These are phyloP conservation scores for Clarireedia sp. DNA, from an alignment of 2,329 filamentous ascomycete genomes.

Conservation along the genomic window DNA sequence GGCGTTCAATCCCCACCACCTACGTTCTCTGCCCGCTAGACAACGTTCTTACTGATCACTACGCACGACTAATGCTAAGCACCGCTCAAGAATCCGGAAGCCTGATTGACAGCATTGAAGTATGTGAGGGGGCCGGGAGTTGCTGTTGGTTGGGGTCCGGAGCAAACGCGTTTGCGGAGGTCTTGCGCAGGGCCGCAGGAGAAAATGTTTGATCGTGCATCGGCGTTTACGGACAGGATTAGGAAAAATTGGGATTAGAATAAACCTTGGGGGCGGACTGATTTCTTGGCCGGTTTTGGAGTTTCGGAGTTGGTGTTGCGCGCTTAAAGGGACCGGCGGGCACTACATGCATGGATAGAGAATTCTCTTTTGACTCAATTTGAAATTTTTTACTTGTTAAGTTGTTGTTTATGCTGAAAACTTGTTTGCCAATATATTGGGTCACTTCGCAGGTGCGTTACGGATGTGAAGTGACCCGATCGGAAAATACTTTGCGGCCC, in stretches of 20 bases:
- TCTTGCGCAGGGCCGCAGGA: conserved; percentile 5
- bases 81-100: conserved; percentile 17
- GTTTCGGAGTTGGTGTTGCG: too few species aligned
- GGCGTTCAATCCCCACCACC: conserved; percentile 23
- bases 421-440: too few species aligned
- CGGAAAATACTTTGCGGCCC: too few species aligned
- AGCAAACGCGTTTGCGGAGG: not conserved
- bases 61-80: conserved; percentile 19
- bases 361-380: too few species aligned
- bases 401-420: too few species aligned
- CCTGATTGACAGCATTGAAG: conserved; percentile 20
- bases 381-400: too few species aligned
- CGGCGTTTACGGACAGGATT: not conserved
- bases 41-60: conserved; percentile 14
- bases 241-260: not conserved
- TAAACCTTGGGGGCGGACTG: too few species aligned
- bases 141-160: conserved; percentile 10
- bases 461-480: too few species aligned
- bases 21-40: conserved; percentile 22
- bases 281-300: too few species aligned
- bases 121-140: conserved; percentile 17
- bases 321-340: too few species aligned
- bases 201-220: not conserved
- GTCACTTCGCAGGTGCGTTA: too few species aligned
- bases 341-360: too few species aligned